Evolutionary conservation across 257 asterid species (phyloP), one percentile per base, ranked within the genome.

Genomic region (Paulownia fortunei): DNA sequence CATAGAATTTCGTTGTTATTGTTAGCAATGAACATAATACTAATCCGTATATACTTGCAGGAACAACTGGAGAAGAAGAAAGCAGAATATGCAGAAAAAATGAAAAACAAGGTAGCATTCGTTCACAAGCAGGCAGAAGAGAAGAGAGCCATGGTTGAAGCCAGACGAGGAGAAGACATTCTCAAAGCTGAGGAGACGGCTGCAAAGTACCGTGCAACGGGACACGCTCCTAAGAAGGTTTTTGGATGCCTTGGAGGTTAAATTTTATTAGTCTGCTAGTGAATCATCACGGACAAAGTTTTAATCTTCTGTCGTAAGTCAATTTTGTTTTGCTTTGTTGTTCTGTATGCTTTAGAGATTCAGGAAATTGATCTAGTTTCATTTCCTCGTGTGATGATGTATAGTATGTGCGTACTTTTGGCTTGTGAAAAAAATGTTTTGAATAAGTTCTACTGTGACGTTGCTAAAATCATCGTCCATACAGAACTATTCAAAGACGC

Each of bases 71-170:
- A 88, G 85, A 88, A 83, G 81, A 88, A 94, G 88, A 94, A 88
- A 79, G 98, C 91, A 72, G 89, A 79, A 68, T 88, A 90, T 47
- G 96, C 84, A 12, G 97, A 92, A 72, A 88, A 80, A 64, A 81
- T 89, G 82, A 87, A 69, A 27, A 92, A 94, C 92, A 89, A 88
- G 81, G 88, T 87, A 37, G 94, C 96, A 49, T 39, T 74, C n/a
- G 54, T 94, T 59, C 97, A 92, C 85, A 90, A 89, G 81, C 84
- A 81, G 61, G 97, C 98, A 2, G 97, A 94, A 60, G 96, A 94
- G 86, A 88, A 89, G 82, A 87, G 87, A 54, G 97, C 97, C 47
- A 72, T 72, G 83, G 89, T 88, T 24, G 88, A 88, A 18, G 89
- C 94, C 16, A 83, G 37, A 64, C 91, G 89, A 6, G 88, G 85